Evolutionary conservation across 139 green algal species (phyloP), one percentile per base, ranked within the genome.

Genomic region (Micractinium sp.): DNA sequence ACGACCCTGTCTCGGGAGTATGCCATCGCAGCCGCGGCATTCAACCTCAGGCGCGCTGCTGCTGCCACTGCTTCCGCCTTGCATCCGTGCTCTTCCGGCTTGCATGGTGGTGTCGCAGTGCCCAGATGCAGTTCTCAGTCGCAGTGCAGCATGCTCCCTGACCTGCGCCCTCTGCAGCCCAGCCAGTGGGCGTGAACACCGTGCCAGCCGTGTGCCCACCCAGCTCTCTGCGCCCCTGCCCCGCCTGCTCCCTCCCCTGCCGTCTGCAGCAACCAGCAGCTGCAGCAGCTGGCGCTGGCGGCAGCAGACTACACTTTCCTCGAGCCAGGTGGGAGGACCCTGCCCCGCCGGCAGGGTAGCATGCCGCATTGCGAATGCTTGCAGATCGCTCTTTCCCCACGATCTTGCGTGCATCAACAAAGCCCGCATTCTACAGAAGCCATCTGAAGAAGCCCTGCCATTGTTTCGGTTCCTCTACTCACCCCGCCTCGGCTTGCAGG

Each of bases 1-100:
- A 97, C 95, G 22, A 94, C 81, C 0, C 90, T 97, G 41, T 94
- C 87, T 22, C 61, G 80, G 27, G 90, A 94, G 80, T 96, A 94
- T 61, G 94, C 94, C 5, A 92, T 96, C 16, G 94, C 93, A 23
- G 92, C 91, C 0, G 36, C 85, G 0, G 90, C 93, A 33, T 97
- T 97, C 61, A 41, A 71, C 23, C 61, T 89, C 23, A 85, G 47
- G 74, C 41, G 60, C 2, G 53, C 20, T 38, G 76, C 22, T 31
- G 56, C 29, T 12, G 47, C 29, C 14, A 3, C 9, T 29, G 36
- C 38, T 27, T 63, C 33, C 22, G 22, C 47, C 38, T 29, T 2
- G 66, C 63, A 69, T 3, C 16, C 25, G 1, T 67, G 35, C 29
- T 67, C 9, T 38, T 9, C 23, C 3, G 41, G 23, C 18, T 29